phyloP scores from a whole-genome alignment of 495 filamentous ascomycete species.

The Hypoxylon intermedium region DNA sequence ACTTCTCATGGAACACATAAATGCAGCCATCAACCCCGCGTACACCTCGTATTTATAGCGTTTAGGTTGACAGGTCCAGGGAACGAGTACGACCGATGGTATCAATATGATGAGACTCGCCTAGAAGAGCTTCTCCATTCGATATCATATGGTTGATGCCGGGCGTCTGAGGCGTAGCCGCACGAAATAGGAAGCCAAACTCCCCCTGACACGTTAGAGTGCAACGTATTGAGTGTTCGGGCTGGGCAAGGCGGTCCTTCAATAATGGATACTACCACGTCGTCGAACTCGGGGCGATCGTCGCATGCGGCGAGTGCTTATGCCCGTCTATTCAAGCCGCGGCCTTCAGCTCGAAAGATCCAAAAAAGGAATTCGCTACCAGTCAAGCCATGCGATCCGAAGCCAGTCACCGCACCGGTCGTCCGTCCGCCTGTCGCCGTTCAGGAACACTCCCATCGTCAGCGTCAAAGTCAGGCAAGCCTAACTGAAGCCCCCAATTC shows the following conservation, averaged over 20 bases:
- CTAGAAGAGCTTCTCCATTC: no score
- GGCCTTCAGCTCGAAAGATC: conserved; percentile 36
- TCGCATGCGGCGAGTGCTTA: conserved; percentile 20
- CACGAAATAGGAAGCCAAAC: conserved; percentile 8
- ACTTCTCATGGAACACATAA: neutral
- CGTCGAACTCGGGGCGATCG: conserved; percentile 21
- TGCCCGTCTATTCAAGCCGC: conserved; percentile 29
- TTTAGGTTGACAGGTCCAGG: neutral
- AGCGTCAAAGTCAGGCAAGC: conserved; percentile 4
- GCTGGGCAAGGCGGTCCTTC: conserved; percentile 22
- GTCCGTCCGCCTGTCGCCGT: neutral
- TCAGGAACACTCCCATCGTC: conserved; percentile 2
- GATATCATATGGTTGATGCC: neutral
- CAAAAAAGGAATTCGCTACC: conserved; percentile 37
- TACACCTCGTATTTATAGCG: neutral
- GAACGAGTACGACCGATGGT: no score
- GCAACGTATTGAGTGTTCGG: conserved; percentile 27
- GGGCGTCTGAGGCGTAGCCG: conserved; percentile 15
- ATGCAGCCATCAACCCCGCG: neutral
- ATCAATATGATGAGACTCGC: no score
- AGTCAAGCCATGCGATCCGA: conserved; percentile 4
- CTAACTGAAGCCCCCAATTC: conserved; percentile 24
- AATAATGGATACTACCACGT: conserved; percentile 38
- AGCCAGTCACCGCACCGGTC: conserved; percentile 7
- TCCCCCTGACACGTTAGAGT: conserved; percentile 17